These are phyloP conservation scores for Chenopodium album DNA, from an alignment of 148 eudicot genomes.

Conservation along the genomic window DNA sequence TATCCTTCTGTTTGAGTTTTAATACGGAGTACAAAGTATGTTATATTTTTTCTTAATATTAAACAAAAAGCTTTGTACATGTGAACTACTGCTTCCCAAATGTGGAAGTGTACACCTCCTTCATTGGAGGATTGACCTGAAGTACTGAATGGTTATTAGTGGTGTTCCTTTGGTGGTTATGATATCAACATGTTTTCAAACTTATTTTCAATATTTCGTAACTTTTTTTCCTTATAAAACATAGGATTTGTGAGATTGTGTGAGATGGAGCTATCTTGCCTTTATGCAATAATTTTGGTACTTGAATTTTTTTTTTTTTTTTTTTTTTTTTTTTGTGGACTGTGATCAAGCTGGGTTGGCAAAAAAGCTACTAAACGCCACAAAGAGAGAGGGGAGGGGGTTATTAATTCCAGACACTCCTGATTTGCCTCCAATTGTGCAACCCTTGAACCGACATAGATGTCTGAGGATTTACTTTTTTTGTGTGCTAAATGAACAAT, in stretches of 20 bases:
- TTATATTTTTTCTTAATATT: too few species aligned
- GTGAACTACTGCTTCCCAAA: too few species aligned
- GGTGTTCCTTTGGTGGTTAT: neutral
- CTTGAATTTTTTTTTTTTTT: neutral
- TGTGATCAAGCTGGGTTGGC: too few species aligned
- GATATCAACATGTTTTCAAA: too few species aligned
- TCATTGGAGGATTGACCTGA: neutral
- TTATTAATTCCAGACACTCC: too few species aligned
- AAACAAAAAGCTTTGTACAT: too few species aligned
- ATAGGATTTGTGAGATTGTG: neutral
- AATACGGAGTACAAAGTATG: too few species aligned
- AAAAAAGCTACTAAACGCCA: too few species aligned
- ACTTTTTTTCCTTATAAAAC: neutral
- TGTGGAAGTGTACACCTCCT: neutral
- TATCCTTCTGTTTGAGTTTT: too few species aligned
- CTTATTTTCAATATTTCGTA: too few species aligned
- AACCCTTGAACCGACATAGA: neutral
- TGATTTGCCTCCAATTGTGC: neutral
- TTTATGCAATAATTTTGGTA: neutral
- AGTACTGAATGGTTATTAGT: neutral
- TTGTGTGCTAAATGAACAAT: neutral
- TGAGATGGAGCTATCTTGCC: neutral
- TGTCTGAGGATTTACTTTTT: neutral
- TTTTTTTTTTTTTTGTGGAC: too few species aligned
- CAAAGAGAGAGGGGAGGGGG: too few species aligned